Evolutionary conservation across 2,329 filamentous ascomycete genomes (phyloP).

Genomic region (Daldinia sp.): DNA sequence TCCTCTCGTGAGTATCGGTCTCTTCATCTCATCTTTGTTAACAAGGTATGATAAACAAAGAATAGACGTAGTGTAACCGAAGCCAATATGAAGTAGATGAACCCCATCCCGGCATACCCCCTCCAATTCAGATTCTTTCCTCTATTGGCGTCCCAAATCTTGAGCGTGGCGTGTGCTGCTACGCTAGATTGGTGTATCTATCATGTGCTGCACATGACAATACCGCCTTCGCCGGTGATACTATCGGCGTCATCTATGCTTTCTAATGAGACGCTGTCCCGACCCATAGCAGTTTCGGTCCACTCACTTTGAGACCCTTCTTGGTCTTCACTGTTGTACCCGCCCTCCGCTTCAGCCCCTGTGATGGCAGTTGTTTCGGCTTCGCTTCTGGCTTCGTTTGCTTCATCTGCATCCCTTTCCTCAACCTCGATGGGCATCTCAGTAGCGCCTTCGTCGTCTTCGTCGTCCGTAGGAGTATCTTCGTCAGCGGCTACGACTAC

Average conservation of each 20-base stretch:
- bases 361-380: constrained; percentile 59
- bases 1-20: constrained; percentile 12
- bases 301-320: constrained; percentile 56
- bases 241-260: constrained; percentile 45
- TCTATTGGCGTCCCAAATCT: constrained; percentile 1
- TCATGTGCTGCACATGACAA: constrained; percentile 49
- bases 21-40: constrained; percentile 3
- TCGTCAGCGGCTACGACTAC: constrained; percentile 42
- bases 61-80: constrained; percentile 1
- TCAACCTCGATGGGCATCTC: constrained; percentile 17
- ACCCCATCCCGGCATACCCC: constrained; percentile 8
- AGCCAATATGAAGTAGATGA: background rate
- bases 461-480: constrained; percentile 39
- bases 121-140: constrained; percentile 6
- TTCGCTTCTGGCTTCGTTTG: constrained; percentile 58
- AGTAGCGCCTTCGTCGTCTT: constrained; percentile 38
- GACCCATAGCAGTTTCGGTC: constrained; percentile 32
- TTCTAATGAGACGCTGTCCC: constrained; percentile 42
- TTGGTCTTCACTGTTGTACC: constrained; percentile 47
- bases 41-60: background rate
- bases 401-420: constrained; percentile 35
- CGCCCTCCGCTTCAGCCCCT: constrained; percentile 35
- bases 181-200: background rate
- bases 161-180: background rate
- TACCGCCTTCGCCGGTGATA: constrained; percentile 46